Base-by-base conservation (phyloP, 352 stramenopile species). In the Globisporangium recalcitrans region DNA sequence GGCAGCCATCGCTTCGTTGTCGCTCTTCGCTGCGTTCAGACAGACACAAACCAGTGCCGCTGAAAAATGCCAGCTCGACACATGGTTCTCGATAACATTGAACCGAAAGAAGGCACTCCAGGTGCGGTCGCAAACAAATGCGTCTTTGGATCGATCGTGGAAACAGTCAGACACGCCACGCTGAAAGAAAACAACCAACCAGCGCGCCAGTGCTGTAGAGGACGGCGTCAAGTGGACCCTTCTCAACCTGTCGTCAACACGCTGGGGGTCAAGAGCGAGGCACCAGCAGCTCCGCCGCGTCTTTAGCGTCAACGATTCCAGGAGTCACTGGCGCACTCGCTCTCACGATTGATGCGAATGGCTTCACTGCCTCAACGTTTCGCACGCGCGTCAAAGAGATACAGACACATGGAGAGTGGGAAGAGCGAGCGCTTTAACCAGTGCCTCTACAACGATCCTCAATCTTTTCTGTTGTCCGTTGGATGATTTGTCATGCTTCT, bases 401-500 rank as follows among this genome's bases (percentile, higher is more conserved):
- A 46, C 38, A 46, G 38, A 40, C 11, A 40, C 34, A 40, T 6
- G 8, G 10, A n/a, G 10, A 42, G 8, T n/a, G 31, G 24, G 9
- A 21, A 22, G 26, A 21, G n/a, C 27, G 19, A n/a, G n/a, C n/a
- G 14, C 22, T 16, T 32, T 22, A 21, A 31, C 5, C 31, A 58
- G 26, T 58, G 52, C 24, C 47, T 53, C 47, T 53, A 53, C 47
- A 34, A 53, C 14, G 13, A 34, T 31, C 22, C 11, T 29, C 47
- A 19, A 52, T 10, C n/a, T 8, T 34, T 53, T 31, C 5, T 32
- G 47, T 6, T 34, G 47, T 21, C 24, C 19, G 19, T 53, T 34
- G 47, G 47, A 29, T 29, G 47, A 46, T 46, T 16, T 2, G 38
- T 4, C 38, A 44, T n/a, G 36, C 14, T 44, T 21, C 14, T n/a